A percentile compares a stretch with the other conserved stretches of the same genome.
Evolutionary conservation across 805 yeast species (phyloP).

Genomic region (Yarrowia alimentaria): DNA sequence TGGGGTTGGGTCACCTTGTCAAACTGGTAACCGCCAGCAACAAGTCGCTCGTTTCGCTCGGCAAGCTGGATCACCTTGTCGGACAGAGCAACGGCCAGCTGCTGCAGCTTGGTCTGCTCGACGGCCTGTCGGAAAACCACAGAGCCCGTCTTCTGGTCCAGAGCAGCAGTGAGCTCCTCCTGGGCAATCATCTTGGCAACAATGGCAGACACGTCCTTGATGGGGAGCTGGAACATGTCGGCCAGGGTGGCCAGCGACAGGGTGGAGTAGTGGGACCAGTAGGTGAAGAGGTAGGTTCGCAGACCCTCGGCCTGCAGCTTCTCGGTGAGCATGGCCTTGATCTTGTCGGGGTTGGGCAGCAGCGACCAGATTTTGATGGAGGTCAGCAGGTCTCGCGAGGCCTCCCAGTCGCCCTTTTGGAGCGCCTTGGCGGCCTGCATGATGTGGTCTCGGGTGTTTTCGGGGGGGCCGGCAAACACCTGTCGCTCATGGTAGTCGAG

Average conservation of each 20-base stretch:
- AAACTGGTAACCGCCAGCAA: conserved; percentile 66
- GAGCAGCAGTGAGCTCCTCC: conserved; percentile 72
- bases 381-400: conserved; percentile 66
- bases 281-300: conserved; percentile 87
- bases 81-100: conserved; percentile 77
- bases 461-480: conserved; percentile 96
- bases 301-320: conserved; percentile 88
- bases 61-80: conserved; percentile 75
- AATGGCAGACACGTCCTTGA: conserved; percentile 56
- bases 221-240: conserved; percentile 61
- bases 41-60: conserved; percentile 82
- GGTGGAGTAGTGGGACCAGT: conserved; percentile 70
- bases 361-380: conserved; percentile 84
- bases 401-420: conserved; percentile 86
- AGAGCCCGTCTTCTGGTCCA: conserved; percentile 63
- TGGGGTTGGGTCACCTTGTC: conserved; percentile 26
- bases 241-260: conserved; percentile 68
- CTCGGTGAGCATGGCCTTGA: conserved; percentile 64
- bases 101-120: conserved; percentile 81
- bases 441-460: conserved; percentile 88
- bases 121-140: conserved; percentile 72
- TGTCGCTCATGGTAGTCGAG: conserved; percentile 92
- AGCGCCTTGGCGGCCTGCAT: conserved; percentile 88
- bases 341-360: conserved; percentile 63
- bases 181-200: conserved; percentile 72